These are phyloP conservation scores for Colletotrichum gloeosporioides DNA, from an alignment of 2,329 filamentous ascomycete genomes.

Conservation along the genomic window DNA sequence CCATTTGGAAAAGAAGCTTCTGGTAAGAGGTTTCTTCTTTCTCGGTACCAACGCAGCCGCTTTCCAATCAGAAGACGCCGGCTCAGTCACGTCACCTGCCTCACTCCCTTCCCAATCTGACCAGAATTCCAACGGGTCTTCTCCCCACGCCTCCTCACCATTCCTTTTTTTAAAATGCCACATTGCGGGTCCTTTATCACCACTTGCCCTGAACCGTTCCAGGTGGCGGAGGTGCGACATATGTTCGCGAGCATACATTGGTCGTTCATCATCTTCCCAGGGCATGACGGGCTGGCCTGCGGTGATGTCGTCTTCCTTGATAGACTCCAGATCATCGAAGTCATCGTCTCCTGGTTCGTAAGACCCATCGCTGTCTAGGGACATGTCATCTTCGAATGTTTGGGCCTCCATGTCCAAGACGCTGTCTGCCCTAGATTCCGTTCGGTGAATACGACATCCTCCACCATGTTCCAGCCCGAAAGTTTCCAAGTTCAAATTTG, in stretches of 20 bases:
- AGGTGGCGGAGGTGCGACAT: not conserved
- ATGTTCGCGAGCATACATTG: not conserved
- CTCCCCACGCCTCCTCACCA: not conserved
- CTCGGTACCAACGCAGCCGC: not conserved
- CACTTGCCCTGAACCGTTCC: not conserved
- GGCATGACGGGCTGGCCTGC: not conserved
- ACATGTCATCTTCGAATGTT: not conserved
- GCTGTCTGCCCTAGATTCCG: not conserved
- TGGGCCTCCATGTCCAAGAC: not conserved
- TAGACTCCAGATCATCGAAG: not conserved
- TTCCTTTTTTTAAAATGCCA: not conserved
- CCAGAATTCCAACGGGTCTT: not conserved
- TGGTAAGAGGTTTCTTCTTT: not conserved
- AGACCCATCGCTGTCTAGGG: not conserved
- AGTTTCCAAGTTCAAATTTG: not conserved
- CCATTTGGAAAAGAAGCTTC: not conserved
- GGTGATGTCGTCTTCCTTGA: not conserved
- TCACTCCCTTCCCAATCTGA: not conserved
- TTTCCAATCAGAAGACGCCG: not conserved
- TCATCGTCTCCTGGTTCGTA: not conserved
- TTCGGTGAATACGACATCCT: not conserved
- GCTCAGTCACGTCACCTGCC: not conserved
- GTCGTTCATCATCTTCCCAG: not conserved
- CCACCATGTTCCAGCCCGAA: not conserved
- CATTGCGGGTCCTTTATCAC: not conserved